Evolutionary conservation across 306 rosid species (phyloP), one percentile per base, ranked within the genome.

Genomic region (Mimosa pudica): DNA sequence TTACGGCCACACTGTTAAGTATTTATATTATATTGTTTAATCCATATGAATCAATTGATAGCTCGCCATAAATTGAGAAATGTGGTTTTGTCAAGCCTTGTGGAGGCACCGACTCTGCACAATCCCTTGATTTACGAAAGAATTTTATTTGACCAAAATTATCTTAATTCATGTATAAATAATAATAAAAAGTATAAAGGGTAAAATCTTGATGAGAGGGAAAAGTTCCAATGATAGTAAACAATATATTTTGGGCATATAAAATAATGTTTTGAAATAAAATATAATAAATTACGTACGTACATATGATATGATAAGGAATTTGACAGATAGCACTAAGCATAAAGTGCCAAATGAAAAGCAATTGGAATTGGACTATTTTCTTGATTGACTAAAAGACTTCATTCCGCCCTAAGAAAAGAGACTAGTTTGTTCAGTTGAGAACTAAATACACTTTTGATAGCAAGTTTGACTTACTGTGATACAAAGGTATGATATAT

Each of bases 81-180:
- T 75, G 42, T 75, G 42, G 42, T 42, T 70, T 85, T 48, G 80
- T 75, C 49, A 70, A 55, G 73, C 64, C 73, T 10, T 64, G 86
- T 82, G 88, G 92, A 60, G 86, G 85, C 64, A 73, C 78, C 82
- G 38, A 85, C 75, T 78, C 55, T 71, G 77, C 87, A 88, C 65
- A 76, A 78, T 82, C 75, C 92, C 91, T 24, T 85, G 78, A 87
- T 85, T 85, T 82, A 69, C 61, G 85, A 80, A 80, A 75, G 84
- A 80, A 11, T 70, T 68, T 38, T 24, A 24, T 24, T 51, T 32
- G 80, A 83, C 84, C 82, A 12, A 62, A 62, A 32, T 62, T 62
- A 32, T 60, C 65, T 60, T 8, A 60, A 60, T 60, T 60, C 7
- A 60, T 60, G 35, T 20, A 24, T 60, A 60, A 20, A 9, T 9